Evolutionary conservation across 129 eudicot species (phyloP), one percentile per base, ranked within the genome.

Genomic region (Chrysanthemum seticuspe): DNA sequence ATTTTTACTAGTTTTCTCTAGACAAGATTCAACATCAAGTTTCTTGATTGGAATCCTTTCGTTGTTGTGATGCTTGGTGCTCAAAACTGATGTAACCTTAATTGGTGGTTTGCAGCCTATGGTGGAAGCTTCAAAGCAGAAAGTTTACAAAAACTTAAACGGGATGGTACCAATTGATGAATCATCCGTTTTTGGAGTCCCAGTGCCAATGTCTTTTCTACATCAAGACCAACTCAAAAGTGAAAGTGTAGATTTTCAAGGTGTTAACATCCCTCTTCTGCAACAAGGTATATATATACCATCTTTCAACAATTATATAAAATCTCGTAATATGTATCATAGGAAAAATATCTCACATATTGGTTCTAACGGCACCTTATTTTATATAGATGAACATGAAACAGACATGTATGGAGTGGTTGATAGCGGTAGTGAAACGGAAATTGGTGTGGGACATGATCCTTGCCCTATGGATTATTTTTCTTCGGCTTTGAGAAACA

Each of bases 71-170:
- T 51, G 13, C 1, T 10, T 58, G 57, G 47, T 34, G 10, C 11
- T 21, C n/a, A 14, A 47, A 73, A 63, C 53, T 67, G 44, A 75
- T 75, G 23, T 63, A n/a, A n/a, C 11, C 16, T 21, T 74, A 0
- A 56, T 59, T 68, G 49, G 27, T 77, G 47, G 10, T 68, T 77
- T 74, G 73, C 90, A 82, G 94, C 74, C 75, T 54, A 10, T 73
- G 67, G 91, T 88, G 80, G 89, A 86, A 74, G 70, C 68, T 10
- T 12, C 82, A 64, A 88, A 86, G 75, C 82, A 62, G 3, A 74
- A 73, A 45, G 82, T 81, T 58, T 86, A 86, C 50, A 65, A 29
- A 72, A 82, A 72, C 60, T 36, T 76, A 61, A 36, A 56, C 10
- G 62, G 69, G 23, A 67, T 68, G 76, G 70, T 86, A n/a, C 79